Evolutionary conservation across 805 yeast species (phyloP).

Genomic region (Cyberlindnera misumaiensis): DNA sequence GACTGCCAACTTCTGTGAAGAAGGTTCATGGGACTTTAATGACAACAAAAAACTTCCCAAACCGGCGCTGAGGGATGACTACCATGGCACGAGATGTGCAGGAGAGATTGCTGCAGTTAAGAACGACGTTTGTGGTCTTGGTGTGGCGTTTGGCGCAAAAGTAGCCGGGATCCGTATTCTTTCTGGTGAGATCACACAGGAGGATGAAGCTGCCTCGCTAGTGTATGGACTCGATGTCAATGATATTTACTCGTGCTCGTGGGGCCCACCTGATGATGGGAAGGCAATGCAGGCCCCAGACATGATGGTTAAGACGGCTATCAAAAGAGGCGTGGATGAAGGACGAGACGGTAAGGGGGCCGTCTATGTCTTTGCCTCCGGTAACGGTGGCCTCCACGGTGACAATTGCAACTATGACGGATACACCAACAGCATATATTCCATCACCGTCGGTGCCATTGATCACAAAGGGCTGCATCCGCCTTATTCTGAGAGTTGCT

Average conservation of each 20-base stretch:
- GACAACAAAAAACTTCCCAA: slow-evolving; percentile 67
- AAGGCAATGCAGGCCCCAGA: slow-evolving; percentile 81
- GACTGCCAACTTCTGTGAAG: slow-evolving; percentile 54
- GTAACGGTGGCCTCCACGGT: slow-evolving; percentile 78
- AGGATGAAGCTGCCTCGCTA: slow-evolving; percentile 88
- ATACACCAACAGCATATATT: slow-evolving; percentile 90
- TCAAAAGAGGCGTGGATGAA: slow-evolving; percentile 74
- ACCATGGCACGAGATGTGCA: slow-evolving; percentile 96
- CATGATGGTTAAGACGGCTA: slow-evolving; percentile 66
- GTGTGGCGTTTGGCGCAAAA: slow-evolving; percentile 84
- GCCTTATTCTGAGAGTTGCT: slow-evolving; percentile 82
- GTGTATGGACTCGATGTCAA: slow-evolving; percentile 73
- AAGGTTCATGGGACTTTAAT: slow-evolving; percentile 94
- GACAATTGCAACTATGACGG: slow-evolving; percentile 97
- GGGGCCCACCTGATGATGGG: slow-evolving; percentile 98
- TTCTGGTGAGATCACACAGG: slow-evolving; percentile 71
- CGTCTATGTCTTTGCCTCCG: slow-evolving; percentile 90
- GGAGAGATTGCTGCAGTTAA: slow-evolving; percentile 89
- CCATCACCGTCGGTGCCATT: slow-evolving; percentile 91
- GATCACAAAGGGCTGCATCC: slow-evolving; percentile 87
- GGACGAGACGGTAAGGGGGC: slow-evolving; percentile 83
- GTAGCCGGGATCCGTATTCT: slow-evolving; percentile 89
- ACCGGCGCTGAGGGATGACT: slow-evolving; percentile 76
- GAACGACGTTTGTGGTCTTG: slow-evolving; percentile 89
- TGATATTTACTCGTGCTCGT: slow-evolving; percentile 93